Conservation (phyloP, 495 filamentous ascomycete genomes). For the Pseudoneurospora amorphoporcata region DNA sequence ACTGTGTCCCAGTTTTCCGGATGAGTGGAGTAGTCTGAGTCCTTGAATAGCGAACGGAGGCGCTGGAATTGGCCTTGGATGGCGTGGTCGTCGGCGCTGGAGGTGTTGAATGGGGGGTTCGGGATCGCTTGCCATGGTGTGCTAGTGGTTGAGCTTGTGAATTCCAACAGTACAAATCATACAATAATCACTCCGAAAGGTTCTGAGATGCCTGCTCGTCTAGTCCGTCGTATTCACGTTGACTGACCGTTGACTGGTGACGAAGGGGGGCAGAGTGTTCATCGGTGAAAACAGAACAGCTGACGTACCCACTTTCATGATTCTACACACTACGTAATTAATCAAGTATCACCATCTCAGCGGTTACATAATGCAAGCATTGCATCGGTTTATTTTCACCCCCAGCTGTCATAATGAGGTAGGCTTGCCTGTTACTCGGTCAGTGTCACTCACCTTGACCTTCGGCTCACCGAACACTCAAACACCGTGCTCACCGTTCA, state of each 20-base stretch:
- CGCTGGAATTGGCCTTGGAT: not conserved
- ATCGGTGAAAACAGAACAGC: not conserved
- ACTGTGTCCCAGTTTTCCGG: constrained; percentile 48
- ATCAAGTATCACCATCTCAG: not conserved
- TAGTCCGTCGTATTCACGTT: not conserved
- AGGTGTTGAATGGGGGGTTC: not conserved
- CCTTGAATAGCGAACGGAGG: constrained; percentile 15
- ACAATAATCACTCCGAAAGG: too few species aligned
- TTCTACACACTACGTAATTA: not conserved
- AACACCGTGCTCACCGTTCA: not conserved
- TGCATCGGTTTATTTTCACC: not conserved
- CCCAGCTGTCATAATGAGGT: not conserved
- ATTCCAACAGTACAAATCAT: not conserved
- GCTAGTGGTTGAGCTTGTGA: not conserved
- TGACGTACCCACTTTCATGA: not conserved
- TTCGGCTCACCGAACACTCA: not conserved
- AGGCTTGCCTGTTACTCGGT: not conserved
- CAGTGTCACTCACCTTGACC: not conserved
- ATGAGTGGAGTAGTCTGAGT: constrained; percentile 19
- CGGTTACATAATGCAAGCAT: not conserved
- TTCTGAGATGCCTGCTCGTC: too few species aligned
- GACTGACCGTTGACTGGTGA: not conserved
- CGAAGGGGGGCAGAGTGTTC: not conserved
- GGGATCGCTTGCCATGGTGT: not conserved
- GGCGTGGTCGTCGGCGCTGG: not conserved